Evolutionary conservation across 1,284 basidiomycete species (phyloP).

Genomic region (Apiotrichum gamsii): DNA sequence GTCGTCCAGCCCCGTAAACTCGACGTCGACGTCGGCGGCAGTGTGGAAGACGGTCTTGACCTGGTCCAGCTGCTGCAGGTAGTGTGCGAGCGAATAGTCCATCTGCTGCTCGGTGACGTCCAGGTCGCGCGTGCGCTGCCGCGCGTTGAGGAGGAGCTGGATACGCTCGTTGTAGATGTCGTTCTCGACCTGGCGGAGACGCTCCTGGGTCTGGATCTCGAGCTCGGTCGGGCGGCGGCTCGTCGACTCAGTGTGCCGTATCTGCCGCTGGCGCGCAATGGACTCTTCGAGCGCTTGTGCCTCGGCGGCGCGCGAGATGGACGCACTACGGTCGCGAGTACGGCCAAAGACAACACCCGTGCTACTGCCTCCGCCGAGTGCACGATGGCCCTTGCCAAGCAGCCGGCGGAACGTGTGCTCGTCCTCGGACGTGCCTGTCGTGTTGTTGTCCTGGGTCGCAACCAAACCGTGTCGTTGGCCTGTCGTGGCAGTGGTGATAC

Average conservation of each 20-base stretch:
- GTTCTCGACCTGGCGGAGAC: slow-evolving; percentile 4
- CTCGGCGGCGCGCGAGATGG: neutral
- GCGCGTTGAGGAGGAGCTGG: slow-evolving; percentile 3
- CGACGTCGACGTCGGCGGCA: slow-evolving; percentile 26
- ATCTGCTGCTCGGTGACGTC: slow-evolving; percentile 8
- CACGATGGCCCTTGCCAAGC: neutral
- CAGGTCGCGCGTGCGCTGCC: neutral
- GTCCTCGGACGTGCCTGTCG: slow-evolving; percentile 10
- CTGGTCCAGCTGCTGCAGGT: slow-evolving; percentile 29
- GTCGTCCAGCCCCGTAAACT: slow-evolving; percentile 20
- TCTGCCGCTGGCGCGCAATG: slow-evolving; percentile 2
- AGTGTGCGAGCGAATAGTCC: slow-evolving; percentile 27
- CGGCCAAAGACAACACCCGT: neutral
- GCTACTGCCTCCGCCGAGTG: neutral
- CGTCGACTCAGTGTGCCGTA: neutral
- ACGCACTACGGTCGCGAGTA: no score
- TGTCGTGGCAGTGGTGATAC: neutral
- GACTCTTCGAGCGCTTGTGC: neutral
- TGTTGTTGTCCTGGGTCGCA: neutral
- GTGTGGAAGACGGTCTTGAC: slow-evolving; percentile 20
- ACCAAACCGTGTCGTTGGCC: no score
- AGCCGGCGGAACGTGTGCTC: slow-evolving; percentile 7
- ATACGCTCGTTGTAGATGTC: slow-evolving; percentile 12
- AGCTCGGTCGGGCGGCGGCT: slow-evolving; percentile 1
- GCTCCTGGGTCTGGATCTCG: slow-evolving; percentile 6